Percentiles rank a stretch among this genome's conserved stretches.
phyloP scores from a whole-genome alignment of 148 eudicot species.

The Fagopyrum tataricum region DNA sequence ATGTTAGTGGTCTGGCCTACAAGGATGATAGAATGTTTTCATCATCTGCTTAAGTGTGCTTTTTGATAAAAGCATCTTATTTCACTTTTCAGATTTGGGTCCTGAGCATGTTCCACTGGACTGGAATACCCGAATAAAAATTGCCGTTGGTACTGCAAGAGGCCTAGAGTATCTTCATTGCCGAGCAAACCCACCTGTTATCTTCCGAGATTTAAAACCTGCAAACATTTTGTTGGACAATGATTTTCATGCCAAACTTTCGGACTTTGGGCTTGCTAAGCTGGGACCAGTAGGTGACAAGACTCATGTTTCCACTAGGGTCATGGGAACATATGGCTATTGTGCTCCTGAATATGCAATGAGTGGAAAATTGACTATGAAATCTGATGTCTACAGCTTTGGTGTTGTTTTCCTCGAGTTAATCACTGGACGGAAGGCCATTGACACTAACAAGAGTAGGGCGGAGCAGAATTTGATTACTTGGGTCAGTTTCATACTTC shows the following conservation, averaged over 20 bases:
- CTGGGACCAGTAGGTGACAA: conserved; percentile 76
- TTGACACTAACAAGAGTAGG: conserved; percentile 33
- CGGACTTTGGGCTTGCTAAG: conserved; percentile 80
- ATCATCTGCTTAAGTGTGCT: neutral
- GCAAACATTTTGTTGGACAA: conserved; percentile 66
- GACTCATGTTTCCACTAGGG: conserved; percentile 72
- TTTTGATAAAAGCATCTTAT: neutral
- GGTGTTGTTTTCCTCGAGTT: conserved; percentile 67
- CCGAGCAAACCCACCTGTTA: conserved; percentile 61
- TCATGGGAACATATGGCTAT: conserved; percentile 79
- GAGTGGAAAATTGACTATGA: conserved; percentile 62
- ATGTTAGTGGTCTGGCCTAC: too few relatives aligned
- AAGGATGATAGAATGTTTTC: too few relatives aligned
- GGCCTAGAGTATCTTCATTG: conserved; percentile 69
- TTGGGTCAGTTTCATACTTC: conserved; percentile 41
- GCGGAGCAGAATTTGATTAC: conserved; percentile 47
- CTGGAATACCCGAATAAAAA: conserved; percentile 34
- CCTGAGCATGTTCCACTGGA: conserved; percentile 27
- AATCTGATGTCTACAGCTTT: conserved; percentile 67
- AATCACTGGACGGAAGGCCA: conserved; percentile 60
- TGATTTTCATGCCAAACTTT: conserved; percentile 56
- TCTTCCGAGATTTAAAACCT: conserved; percentile 63
- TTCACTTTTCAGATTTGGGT: conserved; percentile 21
- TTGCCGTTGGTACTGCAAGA: conserved; percentile 42
- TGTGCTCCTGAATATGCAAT: conserved; percentile 80